phyloP scores from a whole-genome alignment of 441 rosid genomes.

The Pelargonium cotyledonis region DNA sequence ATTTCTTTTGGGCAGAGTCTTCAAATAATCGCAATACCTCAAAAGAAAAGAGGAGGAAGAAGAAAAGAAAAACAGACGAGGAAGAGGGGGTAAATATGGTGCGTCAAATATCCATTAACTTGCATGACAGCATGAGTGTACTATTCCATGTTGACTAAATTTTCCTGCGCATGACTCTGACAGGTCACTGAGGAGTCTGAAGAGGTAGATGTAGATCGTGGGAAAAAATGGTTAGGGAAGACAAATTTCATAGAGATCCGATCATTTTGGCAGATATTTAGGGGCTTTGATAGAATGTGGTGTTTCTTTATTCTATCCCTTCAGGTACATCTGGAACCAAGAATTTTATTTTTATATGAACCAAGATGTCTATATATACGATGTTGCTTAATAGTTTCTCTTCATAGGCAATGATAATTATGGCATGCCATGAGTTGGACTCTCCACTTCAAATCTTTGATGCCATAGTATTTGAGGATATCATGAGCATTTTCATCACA shows the following conservation, averaged over 20 bases:
- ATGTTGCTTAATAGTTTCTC: constrained; percentile 16
- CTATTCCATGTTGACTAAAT: constrained; percentile 11
- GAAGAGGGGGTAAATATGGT: constrained; percentile 49
- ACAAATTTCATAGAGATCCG: constrained; percentile 90
- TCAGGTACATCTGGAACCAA: constrained; percentile 50
- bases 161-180: constrained; percentile 5
- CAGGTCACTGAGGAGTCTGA: constrained; percentile 30
- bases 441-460: constrained; percentile 82
- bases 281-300: constrained; percentile 99
- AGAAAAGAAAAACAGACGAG: constrained; percentile 47
- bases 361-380: constrained; percentile 10
- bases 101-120: constrained; percentile 11
- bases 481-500: constrained; percentile 91
- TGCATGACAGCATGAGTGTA: neutral
- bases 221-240: constrained; percentile 79
- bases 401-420: constrained; percentile 83
- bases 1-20: constrained; percentile 49
- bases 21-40: constrained; percentile 27
- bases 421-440: constrained; percentile 93
- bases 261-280: constrained; percentile 94
- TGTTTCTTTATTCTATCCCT: constrained; percentile 82
- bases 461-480: constrained; percentile 69
- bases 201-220: constrained; percentile 36
- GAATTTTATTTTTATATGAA: neutral
- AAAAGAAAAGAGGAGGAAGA: constrained; percentile 34